A percentile compares a stretch with the other conserved stretches of the same genome.
Conservation (phyloP, 2,329 filamentous ascomycete genomes). For the Elsinoe necatrix region DNA sequence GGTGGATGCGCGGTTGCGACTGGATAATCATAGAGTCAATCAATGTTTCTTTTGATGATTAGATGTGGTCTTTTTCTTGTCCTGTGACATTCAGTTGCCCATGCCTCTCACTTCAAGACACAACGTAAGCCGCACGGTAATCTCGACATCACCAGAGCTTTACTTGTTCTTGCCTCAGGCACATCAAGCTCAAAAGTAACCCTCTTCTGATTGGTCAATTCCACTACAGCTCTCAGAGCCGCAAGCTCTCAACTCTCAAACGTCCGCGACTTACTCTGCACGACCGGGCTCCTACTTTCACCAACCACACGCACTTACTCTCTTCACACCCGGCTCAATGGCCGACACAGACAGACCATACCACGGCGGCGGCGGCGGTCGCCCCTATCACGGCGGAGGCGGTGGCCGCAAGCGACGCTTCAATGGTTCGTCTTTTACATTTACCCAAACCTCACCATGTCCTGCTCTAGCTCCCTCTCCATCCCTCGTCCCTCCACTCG, state of each 20-base stretch:
- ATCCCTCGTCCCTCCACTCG: too few relatives aligned
- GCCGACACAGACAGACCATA: constrained; percentile 25
- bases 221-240: background rate
- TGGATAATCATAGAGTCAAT: constrained; percentile 15
- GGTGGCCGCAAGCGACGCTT: constrained; percentile 68
- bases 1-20: constrained; percentile 9
- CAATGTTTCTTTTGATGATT: constrained; percentile 11
- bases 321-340: constrained; percentile 20
- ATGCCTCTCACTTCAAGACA: too few relatives aligned
- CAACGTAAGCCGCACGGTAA: too few relatives aligned
- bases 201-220: constrained; percentile 6
- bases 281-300: background rate
- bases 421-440: constrained; percentile 55
- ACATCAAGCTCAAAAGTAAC: background rate
- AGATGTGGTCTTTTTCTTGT: background rate
- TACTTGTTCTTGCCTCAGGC: background rate
- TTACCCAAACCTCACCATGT: background rate
- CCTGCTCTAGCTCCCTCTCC: background rate
- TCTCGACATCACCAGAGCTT: too few relatives aligned
- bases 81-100: background rate
- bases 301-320: background rate
- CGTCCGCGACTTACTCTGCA: constrained; percentile 8
- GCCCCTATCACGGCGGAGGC: constrained; percentile 27
- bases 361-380: constrained; percentile 20
- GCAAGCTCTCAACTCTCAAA: background rate